These are phyloP conservation scores for Coix lacrymajobi DNA, from an alignment of 176 grass and related monocot species.

Conservation along the genomic window DNA sequence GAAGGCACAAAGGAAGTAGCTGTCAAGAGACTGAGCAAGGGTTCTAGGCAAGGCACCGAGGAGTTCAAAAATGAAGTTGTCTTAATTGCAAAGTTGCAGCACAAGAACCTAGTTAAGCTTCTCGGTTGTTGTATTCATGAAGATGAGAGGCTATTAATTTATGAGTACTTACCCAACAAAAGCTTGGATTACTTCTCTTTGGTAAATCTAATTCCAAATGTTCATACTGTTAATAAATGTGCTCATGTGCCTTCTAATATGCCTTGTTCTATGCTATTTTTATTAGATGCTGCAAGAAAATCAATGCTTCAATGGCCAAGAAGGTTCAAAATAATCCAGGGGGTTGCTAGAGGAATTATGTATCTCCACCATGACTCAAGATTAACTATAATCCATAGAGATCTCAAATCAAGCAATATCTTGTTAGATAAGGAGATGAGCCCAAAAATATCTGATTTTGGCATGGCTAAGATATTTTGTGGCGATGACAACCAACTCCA, in stretches of 20 bases:
- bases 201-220: background rate
- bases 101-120: conserved; percentile 53
- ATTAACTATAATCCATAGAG: conserved; percentile 32
- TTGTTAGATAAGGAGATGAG: conserved; percentile 34
- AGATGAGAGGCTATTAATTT: conserved; percentile 51
- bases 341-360: conserved; percentile 44
- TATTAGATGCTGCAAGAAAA: conserved; percentile 23
- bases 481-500: background rate
- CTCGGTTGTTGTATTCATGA: conserved; percentile 38
- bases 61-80: conserved; percentile 63
- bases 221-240: background rate
- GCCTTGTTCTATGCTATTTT: background rate
- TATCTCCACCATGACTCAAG: conserved; percentile 62
- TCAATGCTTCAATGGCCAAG: conserved; percentile 28
- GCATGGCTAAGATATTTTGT: conserved; percentile 43
- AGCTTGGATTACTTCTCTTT: conserved; percentile 30
- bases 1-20: background rate
- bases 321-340: conserved; percentile 42
- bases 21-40: background rate
- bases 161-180: conserved; percentile 62
- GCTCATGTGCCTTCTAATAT: background rate
- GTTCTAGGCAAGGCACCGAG: conserved; percentile 28
- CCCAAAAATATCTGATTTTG: conserved; percentile 59
- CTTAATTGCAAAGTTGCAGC: conserved; percentile 57
- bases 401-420: conserved; percentile 51